These are phyloP conservation scores for Psidium friedrichsthalianum DNA, from an alignment of 345 rosid species.

Conservation along the genomic window DNA sequence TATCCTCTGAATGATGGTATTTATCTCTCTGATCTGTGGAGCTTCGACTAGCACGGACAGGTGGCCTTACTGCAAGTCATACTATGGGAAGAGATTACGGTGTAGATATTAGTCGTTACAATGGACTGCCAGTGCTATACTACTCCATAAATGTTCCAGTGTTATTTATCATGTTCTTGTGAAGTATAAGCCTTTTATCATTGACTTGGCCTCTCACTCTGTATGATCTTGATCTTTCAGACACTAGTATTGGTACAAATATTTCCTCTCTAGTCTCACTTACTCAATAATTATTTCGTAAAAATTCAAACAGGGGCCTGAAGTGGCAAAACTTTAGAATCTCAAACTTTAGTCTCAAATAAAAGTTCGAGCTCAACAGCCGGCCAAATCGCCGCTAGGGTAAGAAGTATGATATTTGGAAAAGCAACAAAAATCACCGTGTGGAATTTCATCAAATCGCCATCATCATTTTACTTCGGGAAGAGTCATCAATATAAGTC, in stretches of 20 bases:
- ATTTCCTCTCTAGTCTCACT: neutral
- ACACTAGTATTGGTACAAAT: neutral
- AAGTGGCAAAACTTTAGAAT: rapidly evolving
- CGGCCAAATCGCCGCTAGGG: neutral
- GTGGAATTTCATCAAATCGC: neutral
- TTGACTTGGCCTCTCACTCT: neutral
- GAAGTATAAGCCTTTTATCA: neutral
- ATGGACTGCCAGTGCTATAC: neutral
- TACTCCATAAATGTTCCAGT: neutral
- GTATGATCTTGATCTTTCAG: neutral
- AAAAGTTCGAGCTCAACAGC: rapidly evolving
- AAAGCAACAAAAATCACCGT: neutral
- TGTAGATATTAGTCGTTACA: neutral
- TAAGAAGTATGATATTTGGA: neutral
- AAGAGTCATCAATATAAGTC: neutral
- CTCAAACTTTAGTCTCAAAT: neutral
- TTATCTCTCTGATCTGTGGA: neutral
- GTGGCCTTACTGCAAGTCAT: neutral
- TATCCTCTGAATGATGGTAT: neutral
- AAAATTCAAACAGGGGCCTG: neutral
- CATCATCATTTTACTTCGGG: neutral
- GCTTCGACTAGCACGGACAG: neutral
- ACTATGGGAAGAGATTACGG: neutral
- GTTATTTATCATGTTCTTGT: neutral
- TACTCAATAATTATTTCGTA: neutral